A percentile compares a stretch with the other conserved stretches of the same genome.
phyloP scores from a whole-genome alignment of 2,329 filamentous ascomycete species.

The Exophiala aquamarina region DNA sequence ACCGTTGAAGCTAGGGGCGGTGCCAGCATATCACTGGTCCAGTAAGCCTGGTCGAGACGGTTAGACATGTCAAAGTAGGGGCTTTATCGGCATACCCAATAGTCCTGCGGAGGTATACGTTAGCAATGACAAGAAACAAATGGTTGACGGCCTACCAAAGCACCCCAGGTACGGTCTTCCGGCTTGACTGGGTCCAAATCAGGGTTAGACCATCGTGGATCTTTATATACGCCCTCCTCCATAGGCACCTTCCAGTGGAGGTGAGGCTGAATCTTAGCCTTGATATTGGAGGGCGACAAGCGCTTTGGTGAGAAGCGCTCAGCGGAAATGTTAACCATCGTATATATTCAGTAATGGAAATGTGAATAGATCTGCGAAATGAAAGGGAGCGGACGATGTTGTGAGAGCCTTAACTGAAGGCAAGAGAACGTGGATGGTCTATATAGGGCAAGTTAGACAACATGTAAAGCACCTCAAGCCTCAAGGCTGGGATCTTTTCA shows the following conservation, averaged over 20 bases:
- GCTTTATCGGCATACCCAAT: conserved; percentile 9
- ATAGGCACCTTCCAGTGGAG: conserved; percentile 39
- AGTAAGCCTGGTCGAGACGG: conserved; percentile 48
- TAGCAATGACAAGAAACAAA: not conserved
- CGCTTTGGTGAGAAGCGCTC: conserved; percentile 23
- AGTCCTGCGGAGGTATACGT: not conserved
- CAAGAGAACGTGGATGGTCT: conserved; percentile 3
- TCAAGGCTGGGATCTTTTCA: conserved; percentile 10
- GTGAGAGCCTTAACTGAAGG: not conserved
- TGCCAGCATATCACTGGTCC: conserved; percentile 49
- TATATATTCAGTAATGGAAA: too few relatives aligned
- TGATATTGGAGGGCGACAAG: conserved; percentile 34
- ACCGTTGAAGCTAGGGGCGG: conserved; percentile 43
- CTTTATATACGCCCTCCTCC: conserved; percentile 41
- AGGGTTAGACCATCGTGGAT: conserved; percentile 50
- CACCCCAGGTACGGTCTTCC: conserved; percentile 47
- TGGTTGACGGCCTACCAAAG: conserved; percentile 27
- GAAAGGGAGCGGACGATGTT: not conserved
- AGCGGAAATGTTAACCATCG: conserved; percentile 17
- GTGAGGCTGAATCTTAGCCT: conserved; percentile 39
- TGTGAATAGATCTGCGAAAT: not conserved
- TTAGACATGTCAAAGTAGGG: not conserved
- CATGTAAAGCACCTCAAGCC: not conserved
- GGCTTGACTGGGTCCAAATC: conserved; percentile 42
- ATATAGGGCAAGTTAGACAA: conserved; percentile 10